Evolutionary conservation across 2,329 filamentous ascomycete genomes (phyloP).

Genomic region (Diplodia intermedia): DNA sequence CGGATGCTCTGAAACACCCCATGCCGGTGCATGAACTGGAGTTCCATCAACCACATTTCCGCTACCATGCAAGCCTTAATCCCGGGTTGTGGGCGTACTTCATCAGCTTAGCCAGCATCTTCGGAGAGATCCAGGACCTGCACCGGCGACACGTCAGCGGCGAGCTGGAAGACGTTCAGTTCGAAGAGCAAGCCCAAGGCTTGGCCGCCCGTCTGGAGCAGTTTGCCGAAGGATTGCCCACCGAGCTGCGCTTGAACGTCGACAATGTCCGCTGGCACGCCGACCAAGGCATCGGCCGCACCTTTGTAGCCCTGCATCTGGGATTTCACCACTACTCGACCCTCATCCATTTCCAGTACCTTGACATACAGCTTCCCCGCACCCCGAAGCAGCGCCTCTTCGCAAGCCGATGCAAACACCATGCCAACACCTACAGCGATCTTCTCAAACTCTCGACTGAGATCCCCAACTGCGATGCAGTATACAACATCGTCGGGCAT

Average conservation of each 20-base stretch:
- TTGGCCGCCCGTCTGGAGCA: conserved; percentile 13
- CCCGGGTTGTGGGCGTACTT: conserved; percentile 51
- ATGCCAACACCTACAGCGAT: conserved; percentile 51
- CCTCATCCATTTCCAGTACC: conserved; percentile 58
- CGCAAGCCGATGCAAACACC: conserved; percentile 33
- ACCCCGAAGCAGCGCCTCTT: conserved; percentile 39
- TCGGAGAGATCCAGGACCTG: conserved; percentile 52
- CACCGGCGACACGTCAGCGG: conserved; percentile 44
- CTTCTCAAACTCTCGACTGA: conserved; percentile 51
- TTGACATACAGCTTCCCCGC: conserved; percentile 44
- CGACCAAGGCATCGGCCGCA: conserved; percentile 51
- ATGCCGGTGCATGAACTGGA: conserved; percentile 50
- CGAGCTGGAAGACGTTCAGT: conserved; percentile 30
- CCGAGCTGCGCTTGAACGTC: conserved; percentile 25
- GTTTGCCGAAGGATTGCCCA: conserved; percentile 26
- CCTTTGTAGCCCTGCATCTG: conserved; percentile 56
- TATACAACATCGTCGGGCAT: conserved; percentile 56
- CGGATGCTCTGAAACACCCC: conserved; percentile 35
- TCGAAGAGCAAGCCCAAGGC: conserved; percentile 19
- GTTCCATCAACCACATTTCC: conserved; percentile 41
- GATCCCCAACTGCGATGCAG: conserved; percentile 49
- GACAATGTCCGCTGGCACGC: conserved; percentile 50
- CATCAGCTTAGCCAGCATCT: conserved; percentile 50
- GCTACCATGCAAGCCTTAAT: conserved; percentile 39
- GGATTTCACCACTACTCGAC: conserved; percentile 57